Percentiles rank a stretch among this genome's conserved stretches.
Conservation (phyloP, 1,139 yeast genomes). For the Hansenula sp. region DNA sequence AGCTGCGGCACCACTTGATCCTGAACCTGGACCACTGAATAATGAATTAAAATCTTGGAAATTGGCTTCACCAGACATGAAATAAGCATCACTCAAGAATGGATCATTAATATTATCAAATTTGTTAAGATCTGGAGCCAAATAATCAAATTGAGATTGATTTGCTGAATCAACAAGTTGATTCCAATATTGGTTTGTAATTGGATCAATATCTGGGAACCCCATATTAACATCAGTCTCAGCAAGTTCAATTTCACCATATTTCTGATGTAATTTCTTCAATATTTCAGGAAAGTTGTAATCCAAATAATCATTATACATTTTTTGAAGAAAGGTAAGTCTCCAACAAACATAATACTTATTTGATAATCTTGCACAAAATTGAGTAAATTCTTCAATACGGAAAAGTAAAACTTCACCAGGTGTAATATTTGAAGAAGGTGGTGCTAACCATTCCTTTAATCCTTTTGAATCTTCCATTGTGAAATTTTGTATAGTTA, state of each 20-base stretch:
- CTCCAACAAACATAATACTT: slow-evolving; percentile 23
- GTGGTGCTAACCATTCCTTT: slow-evolving; percentile 17
- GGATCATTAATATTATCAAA: slow-evolving; percentile 19
- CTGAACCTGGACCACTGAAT: not conserved
- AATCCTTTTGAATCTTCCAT: slow-evolving; percentile 23
- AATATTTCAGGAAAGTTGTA: slow-evolving; percentile 14
- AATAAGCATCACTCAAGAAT: slow-evolving; percentile 10
- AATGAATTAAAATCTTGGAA: slow-evolving; percentile 10
- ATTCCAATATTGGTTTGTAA: slow-evolving; percentile 9
- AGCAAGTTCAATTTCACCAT: not conserved
- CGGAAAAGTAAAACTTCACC: slow-evolving; percentile 17
- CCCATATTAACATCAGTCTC: not conserved
- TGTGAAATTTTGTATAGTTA: slow-evolving; percentile 13
- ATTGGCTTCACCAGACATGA: not conserved
- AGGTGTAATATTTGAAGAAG: slow-evolving; percentile 7
- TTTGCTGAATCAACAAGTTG: slow-evolving; percentile 12
- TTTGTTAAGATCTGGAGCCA: slow-evolving; percentile 15
- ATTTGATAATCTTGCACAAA: slow-evolving; percentile 10
- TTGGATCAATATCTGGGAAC: not conserved
- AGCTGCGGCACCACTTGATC: not conserved
- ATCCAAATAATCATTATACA: slow-evolving; percentile 15
- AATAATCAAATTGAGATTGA: slow-evolving; percentile 19
- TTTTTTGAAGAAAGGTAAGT: slow-evolving; percentile 10
- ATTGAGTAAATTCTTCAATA: slow-evolving; percentile 9
- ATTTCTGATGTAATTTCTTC: slow-evolving; percentile 6